These are phyloP conservation scores for Alternaria brassicae DNA, from an alignment of 2,329 filamentous ascomycete genomes.

Conservation along the genomic window DNA sequence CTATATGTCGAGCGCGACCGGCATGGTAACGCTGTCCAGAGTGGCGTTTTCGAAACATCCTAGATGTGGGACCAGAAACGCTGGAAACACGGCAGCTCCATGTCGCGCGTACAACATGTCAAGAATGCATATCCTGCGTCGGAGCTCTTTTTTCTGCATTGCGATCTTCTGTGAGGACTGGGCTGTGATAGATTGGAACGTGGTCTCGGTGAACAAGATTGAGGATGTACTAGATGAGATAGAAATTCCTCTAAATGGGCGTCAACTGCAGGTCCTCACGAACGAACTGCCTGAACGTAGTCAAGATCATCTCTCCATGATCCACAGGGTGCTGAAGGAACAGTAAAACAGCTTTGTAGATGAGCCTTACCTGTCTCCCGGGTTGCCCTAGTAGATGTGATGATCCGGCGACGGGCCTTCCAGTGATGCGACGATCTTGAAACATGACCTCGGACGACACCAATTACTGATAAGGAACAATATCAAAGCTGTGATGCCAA, in stretches of 20 bases:
- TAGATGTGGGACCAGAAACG: constrained; percentile 29
- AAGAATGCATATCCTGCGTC: not conserved
- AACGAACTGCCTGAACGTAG: not conserved
- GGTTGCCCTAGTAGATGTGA: constrained; percentile 9
- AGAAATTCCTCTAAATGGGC: not conserved
- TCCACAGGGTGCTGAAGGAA: not conserved
- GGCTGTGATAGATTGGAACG: not conserved
- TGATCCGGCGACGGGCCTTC: constrained; percentile 10
- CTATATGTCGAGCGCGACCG: constrained; percentile 20
- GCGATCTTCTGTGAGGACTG: not conserved
- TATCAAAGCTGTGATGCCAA: not conserved
- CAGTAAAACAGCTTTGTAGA: not conserved
- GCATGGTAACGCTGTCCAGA: constrained; percentile 5
- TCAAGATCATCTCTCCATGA: not conserved
- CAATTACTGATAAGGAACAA: constrained; percentile 1
- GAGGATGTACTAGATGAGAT: no score
- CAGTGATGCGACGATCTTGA: constrained; percentile 19
- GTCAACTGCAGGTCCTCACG: not conserved
- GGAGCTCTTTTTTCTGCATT: not conserved
- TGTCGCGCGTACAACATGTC: constrained; percentile 2
- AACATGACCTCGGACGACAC: constrained; percentile 1
- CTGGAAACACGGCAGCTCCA: constrained; percentile 10
- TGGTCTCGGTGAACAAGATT: not conserved
- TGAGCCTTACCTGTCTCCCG: not conserved
- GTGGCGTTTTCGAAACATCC: constrained; percentile 32